phyloP scores from a whole-genome alignment of 2,329 filamentous ascomycete species.

The Diaporthe sp. region DNA sequence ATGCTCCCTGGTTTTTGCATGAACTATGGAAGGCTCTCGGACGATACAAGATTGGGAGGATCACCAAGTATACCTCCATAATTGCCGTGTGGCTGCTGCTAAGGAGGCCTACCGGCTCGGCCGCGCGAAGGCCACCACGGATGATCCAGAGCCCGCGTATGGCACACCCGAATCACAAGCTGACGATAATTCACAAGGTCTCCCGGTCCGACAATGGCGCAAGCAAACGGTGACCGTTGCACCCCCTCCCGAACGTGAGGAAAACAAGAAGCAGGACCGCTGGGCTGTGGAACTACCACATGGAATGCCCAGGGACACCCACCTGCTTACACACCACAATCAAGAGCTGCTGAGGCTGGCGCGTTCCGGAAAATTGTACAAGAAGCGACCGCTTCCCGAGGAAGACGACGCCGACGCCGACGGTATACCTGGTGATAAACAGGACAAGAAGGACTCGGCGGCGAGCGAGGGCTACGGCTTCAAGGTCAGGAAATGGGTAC shows the following conservation, averaged over 20 bases:
- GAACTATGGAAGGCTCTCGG: neutral
- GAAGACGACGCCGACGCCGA: slow-evolving; percentile 71
- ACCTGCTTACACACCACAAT: slow-evolving; percentile 82
- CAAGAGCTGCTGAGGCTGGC: slow-evolving; percentile 87
- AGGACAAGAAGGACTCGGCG: slow-evolving; percentile 76
- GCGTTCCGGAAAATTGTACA: slow-evolving; percentile 81
- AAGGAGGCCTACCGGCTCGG: neutral
- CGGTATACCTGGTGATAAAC: slow-evolving; percentile 60
- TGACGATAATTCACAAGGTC: slow-evolving; percentile 67
- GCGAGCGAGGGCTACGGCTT: slow-evolving; percentile 71
- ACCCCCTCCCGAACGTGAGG: slow-evolving; percentile 75
- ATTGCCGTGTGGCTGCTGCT: no score
- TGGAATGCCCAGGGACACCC: slow-evolving; percentile 88
- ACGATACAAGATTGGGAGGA: neutral
- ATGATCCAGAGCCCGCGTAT: neutral
- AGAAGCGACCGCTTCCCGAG: slow-evolving; percentile 79
- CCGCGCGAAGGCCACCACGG: slow-evolving; percentile 7
- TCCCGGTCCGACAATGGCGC: slow-evolving; percentile 93
- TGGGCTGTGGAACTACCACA: slow-evolving; percentile 83
- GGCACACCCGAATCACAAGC: neutral
- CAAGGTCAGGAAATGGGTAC: slow-evolving; percentile 73
- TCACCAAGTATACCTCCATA: neutral
- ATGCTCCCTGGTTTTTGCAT: neutral
- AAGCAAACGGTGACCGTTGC: slow-evolving; percentile 78
- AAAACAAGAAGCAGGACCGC: slow-evolving; percentile 72